These are phyloP conservation scores for Xylariaceae sp. DNA, from an alignment of 2,329 filamentous ascomycete species.

Conservation along the genomic window DNA sequence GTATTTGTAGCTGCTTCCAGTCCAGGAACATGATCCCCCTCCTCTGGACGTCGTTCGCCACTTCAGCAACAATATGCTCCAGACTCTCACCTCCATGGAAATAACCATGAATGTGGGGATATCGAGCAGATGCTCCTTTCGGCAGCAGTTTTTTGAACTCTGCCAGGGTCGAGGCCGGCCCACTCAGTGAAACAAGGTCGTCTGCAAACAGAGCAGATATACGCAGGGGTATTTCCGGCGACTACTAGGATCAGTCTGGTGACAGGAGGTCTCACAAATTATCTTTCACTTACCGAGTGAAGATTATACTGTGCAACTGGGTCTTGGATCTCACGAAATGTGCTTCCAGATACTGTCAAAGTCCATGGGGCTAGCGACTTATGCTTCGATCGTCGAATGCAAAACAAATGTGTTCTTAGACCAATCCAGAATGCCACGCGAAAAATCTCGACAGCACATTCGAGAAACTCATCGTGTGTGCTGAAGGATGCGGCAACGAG, in stretches of 20 bases:
- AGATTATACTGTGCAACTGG: background rate
- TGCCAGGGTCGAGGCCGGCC: conserved; percentile 1
- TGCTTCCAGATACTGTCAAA: conserved; percentile 6
- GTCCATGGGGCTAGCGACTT: background rate
- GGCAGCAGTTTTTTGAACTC: conserved; percentile 6
- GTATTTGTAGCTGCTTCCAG: conserved; percentile 6
- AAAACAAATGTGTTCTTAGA: conserved; percentile 1
- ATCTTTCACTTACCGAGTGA: background rate
- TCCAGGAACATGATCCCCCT: conserved; percentile 6
- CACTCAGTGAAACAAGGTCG: conserved; percentile 1
- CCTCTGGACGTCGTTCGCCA: conserved; percentile 4
- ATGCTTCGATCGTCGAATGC: background rate
- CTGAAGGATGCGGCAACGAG: conserved; percentile 2
- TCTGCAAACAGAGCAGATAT: background rate
- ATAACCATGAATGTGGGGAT: conserved; percentile 8
- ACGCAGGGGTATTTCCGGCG: too few species aligned
- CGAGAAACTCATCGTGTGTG: conserved; percentile 3
- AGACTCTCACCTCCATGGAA: conserved; percentile 8
- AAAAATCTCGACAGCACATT: conserved; percentile 6
- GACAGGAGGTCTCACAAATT: background rate
- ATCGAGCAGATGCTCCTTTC: conserved; percentile 1
- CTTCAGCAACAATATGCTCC: conserved; percentile 1
- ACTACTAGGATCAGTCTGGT: too few species aligned
- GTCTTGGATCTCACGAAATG: conserved; percentile 1
- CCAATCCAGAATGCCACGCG: conserved; percentile 8